A percentile compares a stretch with the other conserved stretches of the same genome.
Conservation (phyloP, 2,329 filamentous ascomycete species). For the Hirsutella thompsonii region DNA sequence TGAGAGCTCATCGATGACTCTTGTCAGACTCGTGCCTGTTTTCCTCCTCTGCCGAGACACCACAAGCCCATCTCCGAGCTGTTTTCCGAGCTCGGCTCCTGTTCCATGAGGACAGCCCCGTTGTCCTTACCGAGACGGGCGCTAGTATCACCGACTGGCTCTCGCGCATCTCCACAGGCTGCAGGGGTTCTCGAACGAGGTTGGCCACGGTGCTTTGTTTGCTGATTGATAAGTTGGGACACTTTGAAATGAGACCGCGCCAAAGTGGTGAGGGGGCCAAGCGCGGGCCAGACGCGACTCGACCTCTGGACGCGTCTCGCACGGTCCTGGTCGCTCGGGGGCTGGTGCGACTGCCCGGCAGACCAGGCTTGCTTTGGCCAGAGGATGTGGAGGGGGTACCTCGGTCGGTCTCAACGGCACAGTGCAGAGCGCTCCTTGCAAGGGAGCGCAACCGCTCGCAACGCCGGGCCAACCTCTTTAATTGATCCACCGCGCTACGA, state of each 20-base stretch:
- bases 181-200: slow-evolving; percentile 7
- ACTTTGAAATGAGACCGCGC: neutral
- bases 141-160: too few relatives aligned
- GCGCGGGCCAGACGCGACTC: neutral
- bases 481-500: slow-evolving; percentile 10
- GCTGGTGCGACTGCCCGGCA: too few relatives aligned
- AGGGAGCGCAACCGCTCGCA: neutral
- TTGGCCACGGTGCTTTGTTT: slow-evolving; percentile 8
- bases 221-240: slow-evolving; percentile 17
- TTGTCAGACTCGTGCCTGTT: too few relatives aligned
- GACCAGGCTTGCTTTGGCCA: too few relatives aligned
- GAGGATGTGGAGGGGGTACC: too few relatives aligned
- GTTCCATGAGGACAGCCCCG: slow-evolving; percentile 1
- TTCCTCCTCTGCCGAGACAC: neutral
- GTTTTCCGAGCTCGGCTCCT: slow-evolving; percentile 10
- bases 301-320: neutral
- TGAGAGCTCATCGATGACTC: too few relatives aligned
- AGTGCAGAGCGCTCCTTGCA: neutral
- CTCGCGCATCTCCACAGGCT: slow-evolving; percentile 7
- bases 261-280: too few relatives aligned
- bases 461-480: slow-evolving; percentile 7
- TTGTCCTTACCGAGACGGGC: neutral
- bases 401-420: too few relatives aligned
- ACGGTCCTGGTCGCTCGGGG: too few relatives aligned
- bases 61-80: slow-evolving; percentile 6